Base-by-base conservation (phyloP, 768 basidiomycete species). In the Russula olivacea region DNA sequence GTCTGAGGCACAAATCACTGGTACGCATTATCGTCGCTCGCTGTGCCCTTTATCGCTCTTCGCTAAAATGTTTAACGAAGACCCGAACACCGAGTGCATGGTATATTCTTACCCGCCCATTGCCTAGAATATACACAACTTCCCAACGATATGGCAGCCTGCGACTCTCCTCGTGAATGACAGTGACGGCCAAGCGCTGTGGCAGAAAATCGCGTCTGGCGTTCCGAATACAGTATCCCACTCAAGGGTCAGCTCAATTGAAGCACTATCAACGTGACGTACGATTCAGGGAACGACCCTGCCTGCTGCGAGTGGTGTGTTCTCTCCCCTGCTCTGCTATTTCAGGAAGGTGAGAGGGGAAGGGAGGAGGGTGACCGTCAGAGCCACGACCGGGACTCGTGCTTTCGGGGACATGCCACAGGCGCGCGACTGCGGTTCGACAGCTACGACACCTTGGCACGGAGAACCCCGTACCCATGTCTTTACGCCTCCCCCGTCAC, bases 201-300 rank as follows among this genome's bases (percentile, higher is more conserved):
- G 78, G 76, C 67, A 73, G 6, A 72, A 73, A 40, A 82, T 86
- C 28, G 68, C 72, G 28, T 56, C 68, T 1, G 74, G 65, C 40
- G 74, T 85, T 53, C 84, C 84, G 48, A 78, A 81, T 56, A 81
- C 82, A 2, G 15, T n/a, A 81, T 82, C 3, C 14, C 71, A 3
- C 72, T 77, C 17, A 83, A 81, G 70, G 54, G 48, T 48, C 21
- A 61, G 52, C 23, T 48, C 28, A 32, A 36, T 23, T 41, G 59
- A 25, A 51, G 43, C 49, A 54, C 52, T 34, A 32, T 40, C 38
- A 28, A 40, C 25, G 51, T 17, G 30, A 62, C 45, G 32, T 63
- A 68, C 28, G 41, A 66, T 15, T 36, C 71, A 69, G 54, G 2
- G 1, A 28, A 14, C 3, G 67, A 68, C 19, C 65, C 65, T 17